These are phyloP conservation scores for Eimeria sp. DNA, from an alignment of 169 alveolate species.

Conservation along the genomic window DNA sequence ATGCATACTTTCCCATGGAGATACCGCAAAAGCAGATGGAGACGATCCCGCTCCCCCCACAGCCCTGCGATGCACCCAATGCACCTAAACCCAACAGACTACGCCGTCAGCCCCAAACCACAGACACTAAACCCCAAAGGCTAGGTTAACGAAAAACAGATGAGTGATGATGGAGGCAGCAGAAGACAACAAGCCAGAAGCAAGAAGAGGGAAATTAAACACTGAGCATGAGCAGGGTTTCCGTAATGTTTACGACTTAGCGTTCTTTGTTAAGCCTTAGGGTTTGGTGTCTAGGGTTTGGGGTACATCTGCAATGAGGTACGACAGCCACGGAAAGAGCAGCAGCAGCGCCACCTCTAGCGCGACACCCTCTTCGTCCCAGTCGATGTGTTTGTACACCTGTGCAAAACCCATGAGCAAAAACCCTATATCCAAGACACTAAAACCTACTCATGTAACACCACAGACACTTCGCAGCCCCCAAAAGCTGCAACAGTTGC, in stretches of 20 bases:
- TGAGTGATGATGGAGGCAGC: too few species aligned
- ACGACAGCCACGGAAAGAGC: slow-evolving; percentile 83
- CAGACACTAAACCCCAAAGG: neutral
- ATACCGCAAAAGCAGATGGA: slow-evolving; percentile 85
- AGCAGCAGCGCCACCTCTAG: slow-evolving; percentile 82
- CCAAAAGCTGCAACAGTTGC: neutral
- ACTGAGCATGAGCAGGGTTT: neutral
- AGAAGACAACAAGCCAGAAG: neutral
- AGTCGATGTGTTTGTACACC: slow-evolving; percentile 81
- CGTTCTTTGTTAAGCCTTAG: neutral
- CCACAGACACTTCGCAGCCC: neutral
- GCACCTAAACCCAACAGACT: too few species aligned
- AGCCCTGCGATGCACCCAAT: slow-evolving; percentile 48
- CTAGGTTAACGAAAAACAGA: neutral
- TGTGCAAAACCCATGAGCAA: slow-evolving; percentile 5
- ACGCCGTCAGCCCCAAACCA: neutral
- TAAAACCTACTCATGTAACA: neutral
- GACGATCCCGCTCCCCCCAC: slow-evolving; percentile 82
- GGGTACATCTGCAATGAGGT: slow-evolving; percentile 80
- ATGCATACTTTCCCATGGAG: slow-evolving; percentile 82
- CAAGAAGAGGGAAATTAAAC: neutral
- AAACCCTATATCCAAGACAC: neutral
- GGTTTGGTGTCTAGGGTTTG: slow-evolving; percentile 27
- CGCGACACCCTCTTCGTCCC: slow-evolving; percentile 65
- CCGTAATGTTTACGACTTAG: neutral